Base-by-base conservation (phyloP, 2,329 filamentous ascomycete genomes). In the Ceratocystis eucalypticola region DNA sequence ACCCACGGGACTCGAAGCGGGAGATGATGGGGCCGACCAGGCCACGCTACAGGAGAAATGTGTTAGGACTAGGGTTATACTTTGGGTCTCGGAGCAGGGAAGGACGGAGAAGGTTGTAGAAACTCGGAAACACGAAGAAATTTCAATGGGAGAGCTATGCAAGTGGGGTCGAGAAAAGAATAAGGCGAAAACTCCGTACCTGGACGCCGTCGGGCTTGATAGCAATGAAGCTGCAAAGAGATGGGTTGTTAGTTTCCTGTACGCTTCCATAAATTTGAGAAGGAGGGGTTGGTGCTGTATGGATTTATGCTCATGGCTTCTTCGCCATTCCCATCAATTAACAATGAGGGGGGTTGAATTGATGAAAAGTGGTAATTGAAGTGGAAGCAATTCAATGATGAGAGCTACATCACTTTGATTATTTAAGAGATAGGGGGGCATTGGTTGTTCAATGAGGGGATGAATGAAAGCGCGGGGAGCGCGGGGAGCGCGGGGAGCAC, bases 171-270 rank as follows among this genome's bases (percentile, higher is more conserved):
- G 37, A 41, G 61, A 22, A 37, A 63, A 67, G 5, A 25, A n/a
- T 4, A 41, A 15, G 37, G 28, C n/a, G n/a, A 46, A 46, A 33
- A 63, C 57, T 48, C 69, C 80, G 73, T 87, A 96, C 91, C 88
- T 96, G 94, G 82, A 97, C 94, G 79, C 94, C 94, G 82, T 97
- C 94, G 74, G 93, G 94, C 91, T 99, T 99, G 86, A 99, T 91
- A 78, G 94, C 94, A 85, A 97, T 97, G 89, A 97, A 97, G 83
- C 93, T 97, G 75, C 22, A 12, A 41, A 41, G 55, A 48, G 30
- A 63, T 25, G 22, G 5, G 44, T 61, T 63, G 59, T 66, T 65
- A 67, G 64, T 12, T 33, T 30, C 10, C 5, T 48, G 28, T 20
- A 50, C 5, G 20, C 7, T n/a, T 7, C 1, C n/a, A 8, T 20